These are phyloP conservation scores for Colletotrichum horii DNA, from an alignment of 2,329 filamentous ascomycete genomes.

Conservation along the genomic window DNA sequence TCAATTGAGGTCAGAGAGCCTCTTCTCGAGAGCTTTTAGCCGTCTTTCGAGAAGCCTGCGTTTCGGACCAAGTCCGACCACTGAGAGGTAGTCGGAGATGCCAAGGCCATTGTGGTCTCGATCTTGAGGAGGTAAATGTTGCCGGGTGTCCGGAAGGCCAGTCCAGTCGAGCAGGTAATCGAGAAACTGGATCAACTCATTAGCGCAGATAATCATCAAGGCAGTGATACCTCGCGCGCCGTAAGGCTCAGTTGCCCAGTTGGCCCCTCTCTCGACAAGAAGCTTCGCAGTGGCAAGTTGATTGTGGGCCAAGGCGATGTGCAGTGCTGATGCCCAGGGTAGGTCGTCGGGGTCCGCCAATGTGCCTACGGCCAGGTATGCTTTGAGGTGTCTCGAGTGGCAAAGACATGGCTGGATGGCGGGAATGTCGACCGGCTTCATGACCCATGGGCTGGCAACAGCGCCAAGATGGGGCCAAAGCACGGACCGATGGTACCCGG, in stretches of 20 bases:
- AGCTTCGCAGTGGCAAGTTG: accelerated
- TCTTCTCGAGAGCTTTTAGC: background rate
- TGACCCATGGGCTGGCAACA: background rate
- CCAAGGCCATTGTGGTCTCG: background rate
- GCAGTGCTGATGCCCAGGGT: background rate
- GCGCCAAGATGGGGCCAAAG: background rate
- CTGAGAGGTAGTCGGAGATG: background rate
- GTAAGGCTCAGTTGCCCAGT: background rate
- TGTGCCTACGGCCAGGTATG: background rate
- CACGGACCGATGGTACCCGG: background rate
- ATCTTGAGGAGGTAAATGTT: accelerated
- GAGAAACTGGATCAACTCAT: background rate
- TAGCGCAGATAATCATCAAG: background rate
- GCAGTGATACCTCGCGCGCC: background rate
- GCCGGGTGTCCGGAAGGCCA: background rate
- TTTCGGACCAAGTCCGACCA: background rate
- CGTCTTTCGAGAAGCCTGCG: background rate
- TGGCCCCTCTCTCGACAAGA: background rate
- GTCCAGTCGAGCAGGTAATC: background rate
- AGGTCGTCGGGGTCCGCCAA: background rate
- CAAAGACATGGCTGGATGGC: background rate
- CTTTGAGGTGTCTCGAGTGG: background rate
- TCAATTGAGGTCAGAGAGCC: accelerated
- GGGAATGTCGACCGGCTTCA: background rate
- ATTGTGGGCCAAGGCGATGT: background rate